These are phyloP conservation scores for Mycena capillaripes DNA, from an alignment of 768 basidiomycete species.

Conservation along the genomic window DNA sequence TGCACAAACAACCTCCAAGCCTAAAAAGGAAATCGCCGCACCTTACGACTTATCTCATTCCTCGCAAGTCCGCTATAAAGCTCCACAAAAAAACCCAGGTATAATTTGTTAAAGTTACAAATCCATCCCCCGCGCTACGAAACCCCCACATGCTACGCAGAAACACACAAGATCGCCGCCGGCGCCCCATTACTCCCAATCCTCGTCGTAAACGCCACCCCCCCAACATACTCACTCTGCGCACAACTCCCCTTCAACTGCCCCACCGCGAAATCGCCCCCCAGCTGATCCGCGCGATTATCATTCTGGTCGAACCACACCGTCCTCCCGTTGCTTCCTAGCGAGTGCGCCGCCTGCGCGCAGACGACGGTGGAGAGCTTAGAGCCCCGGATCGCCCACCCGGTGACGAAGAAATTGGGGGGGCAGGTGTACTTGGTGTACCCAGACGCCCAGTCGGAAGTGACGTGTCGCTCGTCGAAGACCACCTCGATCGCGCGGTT, in stretches of 20 bases:
- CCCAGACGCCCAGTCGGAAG: slow-evolving; percentile 31
- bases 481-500: slow-evolving; percentile 27
- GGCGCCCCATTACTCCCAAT: slow-evolving; percentile 23
- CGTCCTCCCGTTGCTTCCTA: slow-evolving; percentile 31
- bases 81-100: too few relatives aligned
- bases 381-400: slow-evolving; percentile 33
- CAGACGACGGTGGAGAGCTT: slow-evolving; percentile 33
- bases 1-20: too few relatives aligned
- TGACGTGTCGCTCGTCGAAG: slow-evolving; percentile 28
- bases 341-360: slow-evolving; percentile 4
- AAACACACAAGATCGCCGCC: slow-evolving; percentile 7
- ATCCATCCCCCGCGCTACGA: too few relatives aligned
- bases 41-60: too few relatives aligned
- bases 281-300: slow-evolving; percentile 20
- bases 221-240: slow-evolving; percentile 28
- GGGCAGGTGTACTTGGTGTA: slow-evolving; percentile 36
- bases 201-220: slow-evolving; percentile 34
- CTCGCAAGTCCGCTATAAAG: too few relatives aligned
- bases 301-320: slow-evolving; percentile 38
- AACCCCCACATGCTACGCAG: not conserved
- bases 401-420: slow-evolving; percentile 19
- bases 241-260: slow-evolving; percentile 31
- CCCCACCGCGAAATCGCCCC: slow-evolving; percentile 29
- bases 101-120: too few relatives aligned
- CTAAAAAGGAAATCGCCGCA: too few relatives aligned